Percentiles rank a stretch among this genome's conserved stretches.
phyloP scores from a whole-genome alignment of 2,329 filamentous ascomycete genomes.

The Cladophialophora exuberans region DNA sequence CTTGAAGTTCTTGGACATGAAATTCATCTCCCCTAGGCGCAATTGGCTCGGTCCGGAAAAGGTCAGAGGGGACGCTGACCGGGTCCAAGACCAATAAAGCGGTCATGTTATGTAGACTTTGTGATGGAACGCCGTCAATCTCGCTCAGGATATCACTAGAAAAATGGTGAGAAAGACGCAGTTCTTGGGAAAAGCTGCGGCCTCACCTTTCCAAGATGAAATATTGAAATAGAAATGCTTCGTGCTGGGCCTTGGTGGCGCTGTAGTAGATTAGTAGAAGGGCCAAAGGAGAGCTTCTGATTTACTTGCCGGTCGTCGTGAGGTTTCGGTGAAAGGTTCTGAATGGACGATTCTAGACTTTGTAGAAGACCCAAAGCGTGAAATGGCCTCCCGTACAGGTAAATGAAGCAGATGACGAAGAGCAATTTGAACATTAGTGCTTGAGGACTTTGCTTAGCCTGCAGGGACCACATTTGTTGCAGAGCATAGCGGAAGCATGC shows the following conservation, averaged over 20 bases:
- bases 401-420: conserved; percentile 13
- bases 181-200: neutral
- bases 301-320: conserved; percentile 5
- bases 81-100: neutral
- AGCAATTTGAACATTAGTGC: conserved; percentile 12
- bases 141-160: conserved; percentile 16
- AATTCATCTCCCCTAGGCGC: neutral
- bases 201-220: conserved; percentile 15
- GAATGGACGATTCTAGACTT: conserved; percentile 8
- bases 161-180: neutral
- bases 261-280: neutral
- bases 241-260: conserved; percentile 4
- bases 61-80: neutral
- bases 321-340: conserved; percentile 2
- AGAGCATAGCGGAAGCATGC: conserved; percentile 10
- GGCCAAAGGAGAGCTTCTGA: neutral
- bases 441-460: conserved; percentile 9
- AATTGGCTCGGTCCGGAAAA: neutral
- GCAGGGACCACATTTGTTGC: conserved; percentile 9
- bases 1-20: neutral
- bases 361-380: conserved; percentile 13
- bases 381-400: conserved; percentile 11
- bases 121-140: conserved; percentile 7
- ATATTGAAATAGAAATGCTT: conserved; percentile 11
- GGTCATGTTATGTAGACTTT: conserved; percentile 3